Conservation (phyloP, 495 filamentous ascomycete species). For the Neurospora cerealis region DNA sequence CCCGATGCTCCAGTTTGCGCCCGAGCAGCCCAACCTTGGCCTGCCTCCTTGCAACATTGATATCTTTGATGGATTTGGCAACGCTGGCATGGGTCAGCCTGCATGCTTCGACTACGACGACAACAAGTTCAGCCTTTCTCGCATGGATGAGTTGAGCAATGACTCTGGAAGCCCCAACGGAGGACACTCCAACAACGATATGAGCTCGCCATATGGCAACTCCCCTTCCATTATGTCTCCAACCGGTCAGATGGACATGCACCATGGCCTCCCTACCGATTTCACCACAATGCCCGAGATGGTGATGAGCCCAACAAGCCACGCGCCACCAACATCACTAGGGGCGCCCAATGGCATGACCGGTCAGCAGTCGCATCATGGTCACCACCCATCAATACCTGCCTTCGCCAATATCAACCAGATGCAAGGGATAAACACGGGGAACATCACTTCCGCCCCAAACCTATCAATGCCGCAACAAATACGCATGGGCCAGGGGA, state of each 20-base stretch:
- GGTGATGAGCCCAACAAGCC: conserved; percentile 37
- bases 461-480: conserved; percentile 18
- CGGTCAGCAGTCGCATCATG: conserved; percentile 23
- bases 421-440: conserved; percentile 24
- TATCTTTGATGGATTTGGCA: conserved; percentile 49
- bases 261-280: conserved; percentile 20
- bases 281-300: conserved; percentile 37
- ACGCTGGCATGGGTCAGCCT: conserved; percentile 36
- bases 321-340: conserved; percentile 20
- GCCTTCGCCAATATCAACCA: conserved; percentile 24
- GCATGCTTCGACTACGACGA: conserved; percentile 24
- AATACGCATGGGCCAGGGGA: conserved; percentile 23
- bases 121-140: conserved; percentile 25
- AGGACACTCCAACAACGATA: conserved; percentile 24
- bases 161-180: conserved; percentile 28
- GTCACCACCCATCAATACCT: conserved; percentile 22
- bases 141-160: conserved; percentile 31
- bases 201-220: conserved; percentile 36
- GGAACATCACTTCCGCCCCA: conserved; percentile 18
- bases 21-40: conserved; percentile 23
- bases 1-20: conserved; percentile 44
- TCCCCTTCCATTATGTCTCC: conserved; percentile 38
- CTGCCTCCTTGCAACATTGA: conserved; percentile 32
- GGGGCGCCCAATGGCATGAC: conserved; percentile 21
- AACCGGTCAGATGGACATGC: conserved; percentile 20